phyloP scores from a whole-genome alignment of 2,329 filamentous ascomycete genomes.

The Graphilbum ipis-grandicollis region DNA sequence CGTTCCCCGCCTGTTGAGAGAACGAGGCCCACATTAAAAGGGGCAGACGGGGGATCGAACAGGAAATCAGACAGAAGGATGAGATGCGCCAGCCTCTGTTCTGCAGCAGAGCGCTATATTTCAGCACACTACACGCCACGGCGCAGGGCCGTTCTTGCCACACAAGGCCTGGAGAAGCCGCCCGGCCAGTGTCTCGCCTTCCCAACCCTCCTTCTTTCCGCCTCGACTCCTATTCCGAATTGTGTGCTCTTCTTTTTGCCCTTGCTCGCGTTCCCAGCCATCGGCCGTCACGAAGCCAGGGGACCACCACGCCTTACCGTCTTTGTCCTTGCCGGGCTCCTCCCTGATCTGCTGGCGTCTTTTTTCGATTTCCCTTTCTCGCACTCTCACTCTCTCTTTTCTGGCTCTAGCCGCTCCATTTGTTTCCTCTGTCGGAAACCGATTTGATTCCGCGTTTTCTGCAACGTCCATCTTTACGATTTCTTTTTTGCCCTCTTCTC shows the following conservation, averaged over 20 bases:
- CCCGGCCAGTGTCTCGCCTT: too few relatives aligned
- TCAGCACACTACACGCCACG: background rate
- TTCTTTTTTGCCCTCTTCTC: background rate
- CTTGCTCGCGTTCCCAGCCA: conserved; percentile 1
- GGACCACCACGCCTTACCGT: background rate
- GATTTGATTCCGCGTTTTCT: background rate
- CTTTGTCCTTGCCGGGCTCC: background rate
- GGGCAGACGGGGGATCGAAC: background rate
- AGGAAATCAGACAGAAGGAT: too few relatives aligned
- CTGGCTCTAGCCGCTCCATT: too few relatives aligned
- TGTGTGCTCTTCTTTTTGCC: background rate
- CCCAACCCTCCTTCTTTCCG: background rate
- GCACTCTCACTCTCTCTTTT: background rate
- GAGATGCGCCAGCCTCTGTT: background rate
- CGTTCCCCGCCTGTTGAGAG: too few relatives aligned
- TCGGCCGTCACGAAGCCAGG: background rate
- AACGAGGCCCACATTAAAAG: background rate
- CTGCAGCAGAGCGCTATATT: background rate
- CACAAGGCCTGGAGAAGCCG: too few relatives aligned
- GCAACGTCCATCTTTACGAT: background rate
- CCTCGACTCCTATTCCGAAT: too few relatives aligned
- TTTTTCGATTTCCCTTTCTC: background rate
- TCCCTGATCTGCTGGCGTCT: background rate
- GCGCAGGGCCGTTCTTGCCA: too few relatives aligned
- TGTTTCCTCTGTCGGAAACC: too few relatives aligned